A percentile compares a stretch with the other conserved stretches of the same genome.
phyloP scores from a whole-genome alignment of 176 grass and related monocot genomes.

The Musa itinerans region DNA sequence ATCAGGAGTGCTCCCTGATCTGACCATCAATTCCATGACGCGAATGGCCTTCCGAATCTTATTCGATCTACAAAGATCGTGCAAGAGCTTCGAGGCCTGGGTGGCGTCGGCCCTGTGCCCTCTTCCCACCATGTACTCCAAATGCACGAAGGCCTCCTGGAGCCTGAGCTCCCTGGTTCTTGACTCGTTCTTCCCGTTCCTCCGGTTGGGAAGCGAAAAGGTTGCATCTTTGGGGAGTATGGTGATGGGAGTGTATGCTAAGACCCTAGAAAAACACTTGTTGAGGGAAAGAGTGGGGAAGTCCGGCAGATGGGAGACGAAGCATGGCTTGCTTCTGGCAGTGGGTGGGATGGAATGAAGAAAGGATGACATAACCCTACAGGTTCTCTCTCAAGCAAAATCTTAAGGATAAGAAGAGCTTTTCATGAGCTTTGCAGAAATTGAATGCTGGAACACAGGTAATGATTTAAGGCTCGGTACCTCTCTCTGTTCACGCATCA shows the following conservation, averaged over 20 bases:
- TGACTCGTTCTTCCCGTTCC: constrained; percentile 6
- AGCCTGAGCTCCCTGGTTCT: constrained; percentile 7
- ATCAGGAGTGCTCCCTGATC: constrained; percentile 6
- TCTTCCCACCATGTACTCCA: constrained; percentile 20
- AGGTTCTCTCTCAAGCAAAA: too few species aligned
- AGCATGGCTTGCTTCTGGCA: background rate
- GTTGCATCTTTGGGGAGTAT: background rate
- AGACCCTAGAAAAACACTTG: constrained; percentile 2
- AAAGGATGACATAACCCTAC: background rate
- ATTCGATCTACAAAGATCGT: constrained; percentile 19
- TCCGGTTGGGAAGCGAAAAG: constrained; percentile 23
- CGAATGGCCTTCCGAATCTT: constrained; percentile 22
- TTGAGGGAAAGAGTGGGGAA: background rate
- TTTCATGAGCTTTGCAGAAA: too few species aligned
- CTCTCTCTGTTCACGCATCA: too few species aligned
- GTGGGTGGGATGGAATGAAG: background rate
- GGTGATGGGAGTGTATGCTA: constrained; percentile 2
- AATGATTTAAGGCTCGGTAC: too few species aligned
- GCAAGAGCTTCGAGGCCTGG: constrained; percentile 25
- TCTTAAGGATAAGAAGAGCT: too few species aligned
- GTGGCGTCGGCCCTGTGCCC: constrained; percentile 9
- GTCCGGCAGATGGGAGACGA: background rate
- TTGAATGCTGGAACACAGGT: too few species aligned
- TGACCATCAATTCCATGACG: constrained; percentile 17
- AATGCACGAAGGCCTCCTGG: constrained; percentile 18